Conservation (phyloP, 129 eudicot genomes). For the Cynara cardunculus region DNA sequence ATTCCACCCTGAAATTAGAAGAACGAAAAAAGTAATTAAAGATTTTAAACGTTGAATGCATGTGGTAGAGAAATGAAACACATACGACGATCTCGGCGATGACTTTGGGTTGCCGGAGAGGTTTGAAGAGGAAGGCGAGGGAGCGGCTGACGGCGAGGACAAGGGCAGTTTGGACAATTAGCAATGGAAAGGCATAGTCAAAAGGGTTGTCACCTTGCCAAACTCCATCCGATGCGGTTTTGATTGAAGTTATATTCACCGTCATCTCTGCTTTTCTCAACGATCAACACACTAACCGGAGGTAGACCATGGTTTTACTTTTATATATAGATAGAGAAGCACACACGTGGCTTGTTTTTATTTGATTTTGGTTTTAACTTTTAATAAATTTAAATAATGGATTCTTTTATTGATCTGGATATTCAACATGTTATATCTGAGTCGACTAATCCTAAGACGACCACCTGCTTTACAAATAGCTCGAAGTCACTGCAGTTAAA, state of each 20-base stretch:
- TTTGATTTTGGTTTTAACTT: background rate
- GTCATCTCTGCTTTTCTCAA: conserved; percentile 21
- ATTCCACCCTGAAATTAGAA: conserved; percentile 63
- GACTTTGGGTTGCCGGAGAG: conserved; percentile 93
- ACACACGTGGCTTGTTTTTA: background rate
- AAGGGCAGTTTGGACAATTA: conserved; percentile 62
- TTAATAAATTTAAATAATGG: too few relatives aligned
- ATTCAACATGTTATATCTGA: too few relatives aligned
- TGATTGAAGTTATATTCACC: conserved; percentile 46
- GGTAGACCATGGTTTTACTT: background rate
- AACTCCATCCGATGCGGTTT: conserved; percentile 58
- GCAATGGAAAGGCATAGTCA: conserved; percentile 62
- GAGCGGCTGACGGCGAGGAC: conserved; percentile 55
- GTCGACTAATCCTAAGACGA: too few relatives aligned
- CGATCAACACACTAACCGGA: background rate
- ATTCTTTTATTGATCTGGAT: too few relatives aligned
- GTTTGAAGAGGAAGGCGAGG: conserved; percentile 74
- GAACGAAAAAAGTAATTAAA: background rate
- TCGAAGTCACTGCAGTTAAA: too few relatives aligned
- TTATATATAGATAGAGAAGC: background rate
- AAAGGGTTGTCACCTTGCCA: conserved; percentile 84
- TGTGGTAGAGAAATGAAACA: background rate
- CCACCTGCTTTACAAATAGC: too few relatives aligned
- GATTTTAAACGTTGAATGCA: background rate
- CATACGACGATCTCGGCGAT: conserved; percentile 85